Base-by-base conservation (phyloP, 2,329 filamentous ascomycete genomes). In the Monosporascus sp. region DNA sequence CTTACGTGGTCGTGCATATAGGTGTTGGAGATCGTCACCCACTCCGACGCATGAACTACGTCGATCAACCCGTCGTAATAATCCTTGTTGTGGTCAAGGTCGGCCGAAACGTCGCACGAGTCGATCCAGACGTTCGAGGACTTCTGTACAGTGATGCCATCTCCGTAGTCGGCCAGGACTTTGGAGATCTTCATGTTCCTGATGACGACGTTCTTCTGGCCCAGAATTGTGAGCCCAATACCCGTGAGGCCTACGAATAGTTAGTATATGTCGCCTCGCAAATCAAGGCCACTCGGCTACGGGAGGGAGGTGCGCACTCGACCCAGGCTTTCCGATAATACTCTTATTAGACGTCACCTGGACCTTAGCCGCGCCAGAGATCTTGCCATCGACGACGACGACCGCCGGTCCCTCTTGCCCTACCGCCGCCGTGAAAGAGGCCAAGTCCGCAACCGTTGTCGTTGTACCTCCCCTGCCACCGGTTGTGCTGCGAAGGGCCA, bases 21-120 rank as follows among this genome's bases (percentile, higher is more conserved):
- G 3, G 64, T 70, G 68, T 70, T 73, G 55, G 66, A 70, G 38
- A 70, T 58, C 22, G 68, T 81, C 51, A 81, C 66, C 62, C 70
- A 83, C 69, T 84, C 80, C 2, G 76, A 71, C 24, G 73, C 81
- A 60, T 82, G 79, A 53, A 78, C 82, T 41, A 82, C 70, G 55
- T 85, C 82, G 39, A 80, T 66, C 1, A 83, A 72, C n/a, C 81
- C 81, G 52, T 84, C 81, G 63, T 81, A 84, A 68, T 78, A 81
- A 66, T 84, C 80, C 66, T 84, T 84, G 68, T 74, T 75, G 57
- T 83, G 75, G 52, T 76, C 68, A 31, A 64, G 62, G 59, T 83
- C 76, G 8, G 75, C 76, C 0, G 75, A 80, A 31, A 83, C 70
- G 52, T 84, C 80, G 59, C 75, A 73, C 65, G 83, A 81, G 64